A percentile compares a stretch with the other conserved stretches of the same genome.
These are phyloP conservation scores for Cladosporium sp. DNA, from an alignment of 2,329 filamentous ascomycete species.

Conservation along the genomic window DNA sequence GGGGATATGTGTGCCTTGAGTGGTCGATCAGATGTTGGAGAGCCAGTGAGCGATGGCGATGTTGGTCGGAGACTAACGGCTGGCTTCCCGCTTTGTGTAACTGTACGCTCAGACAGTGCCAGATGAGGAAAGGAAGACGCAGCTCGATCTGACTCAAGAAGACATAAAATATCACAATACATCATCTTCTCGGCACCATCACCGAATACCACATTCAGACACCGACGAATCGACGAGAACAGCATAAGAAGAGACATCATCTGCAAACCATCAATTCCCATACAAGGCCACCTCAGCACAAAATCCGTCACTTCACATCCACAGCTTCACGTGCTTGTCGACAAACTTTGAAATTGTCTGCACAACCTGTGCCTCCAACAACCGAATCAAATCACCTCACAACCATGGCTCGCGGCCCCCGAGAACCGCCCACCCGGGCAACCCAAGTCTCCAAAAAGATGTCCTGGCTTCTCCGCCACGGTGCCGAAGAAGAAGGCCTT, in stretches of 20 bases:
- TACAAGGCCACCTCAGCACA: neutral
- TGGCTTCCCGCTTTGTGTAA: neutral
- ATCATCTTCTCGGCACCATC: neutral
- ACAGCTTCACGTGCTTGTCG: neutral
- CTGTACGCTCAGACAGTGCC: neutral
- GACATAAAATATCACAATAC: neutral
- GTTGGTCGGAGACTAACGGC: neutral
- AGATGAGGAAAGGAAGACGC: neutral
- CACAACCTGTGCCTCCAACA: neutral
- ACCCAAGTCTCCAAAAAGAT: conserved; percentile 38
- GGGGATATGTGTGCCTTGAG: neutral
- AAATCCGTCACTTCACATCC: neutral
- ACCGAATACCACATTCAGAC: neutral
- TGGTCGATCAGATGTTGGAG: neutral
- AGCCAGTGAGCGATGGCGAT: neutral
- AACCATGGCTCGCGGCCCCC: conserved; percentile 9
- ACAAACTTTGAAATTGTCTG: neutral
- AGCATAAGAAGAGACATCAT: neutral
- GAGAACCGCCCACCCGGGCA: conserved; percentile 23
- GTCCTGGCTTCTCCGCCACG: conserved; percentile 59
- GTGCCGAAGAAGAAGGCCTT: conserved; percentile 60
- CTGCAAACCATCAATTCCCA: neutral
- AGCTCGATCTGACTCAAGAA: neutral
- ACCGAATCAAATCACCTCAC: neutral
- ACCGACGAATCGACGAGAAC: neutral